Base-by-base conservation (phyloP, 352 stramenopile genomes). In the Globisporangium spinosum region DNA sequence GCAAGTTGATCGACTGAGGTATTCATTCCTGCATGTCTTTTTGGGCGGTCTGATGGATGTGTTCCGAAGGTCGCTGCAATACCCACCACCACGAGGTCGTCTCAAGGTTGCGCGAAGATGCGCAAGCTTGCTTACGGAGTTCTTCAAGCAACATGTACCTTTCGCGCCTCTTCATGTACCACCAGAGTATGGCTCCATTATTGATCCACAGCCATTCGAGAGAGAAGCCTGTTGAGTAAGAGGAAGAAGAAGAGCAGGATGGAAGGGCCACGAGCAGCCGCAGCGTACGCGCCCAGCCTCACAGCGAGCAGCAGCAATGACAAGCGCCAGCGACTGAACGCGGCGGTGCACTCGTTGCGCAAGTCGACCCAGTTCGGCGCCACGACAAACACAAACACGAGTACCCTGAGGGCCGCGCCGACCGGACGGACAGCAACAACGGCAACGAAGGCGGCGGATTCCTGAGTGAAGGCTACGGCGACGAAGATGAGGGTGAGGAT, bases 401-500 rank as follows among this genome's bases (percentile, higher is more conserved):
- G 10, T 17, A 56, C 40, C 20, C 58, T 10, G 25, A 54, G 12
- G 32, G 23, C 34, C 54, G 63, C 43, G 35, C 65, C 38, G 38
- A 40, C 4, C 54, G 35, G 5, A 10, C 55, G 2, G 32, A n/a
- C 49, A 20, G 29, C 32, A 55, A 64, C 32, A 13, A 23, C 17
- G 35, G n/a, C 25, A 32, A 47, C 45, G 55, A 53, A 25, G 23
- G 47, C n/a, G 60, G 51, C 5, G 43, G 47, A 22, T 69, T 69
- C 25, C 54, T 69, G 38, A 60, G 40, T 7, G 66, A 72, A 10
- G 57, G 59, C 32, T 64, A 67, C 43, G 38, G 53, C 3, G 29
- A 72, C 22, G 71, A 72, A 63, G 73, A 82, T 0, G 70, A 79
- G 12, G 70, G 74, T 32, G 69, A 72, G 12, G 70, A 75, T 32